Evolutionary conservation across 2,329 filamentous ascomycete genomes (phyloP).

Genomic region (Paraconiothyrium brasiliense): DNA sequence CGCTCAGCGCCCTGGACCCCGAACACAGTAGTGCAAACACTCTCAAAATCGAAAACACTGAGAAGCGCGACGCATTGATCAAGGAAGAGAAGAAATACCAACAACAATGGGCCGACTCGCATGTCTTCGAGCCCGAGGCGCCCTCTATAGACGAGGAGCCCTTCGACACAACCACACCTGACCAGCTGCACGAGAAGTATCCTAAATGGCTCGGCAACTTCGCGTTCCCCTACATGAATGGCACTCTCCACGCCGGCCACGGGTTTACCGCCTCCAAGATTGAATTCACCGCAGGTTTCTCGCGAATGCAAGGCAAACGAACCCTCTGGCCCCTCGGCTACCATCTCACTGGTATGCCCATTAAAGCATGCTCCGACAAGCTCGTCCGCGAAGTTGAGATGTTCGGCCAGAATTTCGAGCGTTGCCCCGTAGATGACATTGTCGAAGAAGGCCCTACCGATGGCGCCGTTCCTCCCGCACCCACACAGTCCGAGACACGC

Average conservation of each 20-base stretch:
- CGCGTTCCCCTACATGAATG: slow-evolving; percentile 65
- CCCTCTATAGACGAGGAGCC: slow-evolving; percentile 82
- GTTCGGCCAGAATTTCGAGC: slow-evolving; percentile 87
- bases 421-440: slow-evolving; percentile 62
- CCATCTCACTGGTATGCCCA: slow-evolving; percentile 93
- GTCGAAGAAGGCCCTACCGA: slow-evolving; percentile 58
- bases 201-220: slow-evolving; percentile 92
- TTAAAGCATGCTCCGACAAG: slow-evolving; percentile 97
- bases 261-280: slow-evolving; percentile 92
- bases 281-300: slow-evolving; percentile 88
- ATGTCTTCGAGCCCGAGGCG: slow-evolving; percentile 86
- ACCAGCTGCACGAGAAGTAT: slow-evolving; percentile 78
- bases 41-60: slow-evolving; percentile 76
- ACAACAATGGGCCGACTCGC: slow-evolving; percentile 78
- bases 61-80: slow-evolving; percentile 85
- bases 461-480: slow-evolving; percentile 62
- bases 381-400: slow-evolving; percentile 86
- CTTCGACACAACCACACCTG: slow-evolving; percentile 75
- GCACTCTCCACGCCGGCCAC: slow-evolving; percentile 82
- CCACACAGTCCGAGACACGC: slow-evolving; percentile 71
- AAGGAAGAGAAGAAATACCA: slow-evolving; percentile 93
- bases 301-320: slow-evolving; percentile 89
- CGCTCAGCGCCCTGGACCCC: slow-evolving; percentile 64
- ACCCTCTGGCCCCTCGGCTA: slow-evolving; percentile 91
- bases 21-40: slow-evolving; percentile 66